Percentiles rank a stretch among this genome's conserved stretches.
Evolutionary conservation across 169 alveolate genomes (phyloP).

Genomic region (Plasmodium sp.): DNA sequence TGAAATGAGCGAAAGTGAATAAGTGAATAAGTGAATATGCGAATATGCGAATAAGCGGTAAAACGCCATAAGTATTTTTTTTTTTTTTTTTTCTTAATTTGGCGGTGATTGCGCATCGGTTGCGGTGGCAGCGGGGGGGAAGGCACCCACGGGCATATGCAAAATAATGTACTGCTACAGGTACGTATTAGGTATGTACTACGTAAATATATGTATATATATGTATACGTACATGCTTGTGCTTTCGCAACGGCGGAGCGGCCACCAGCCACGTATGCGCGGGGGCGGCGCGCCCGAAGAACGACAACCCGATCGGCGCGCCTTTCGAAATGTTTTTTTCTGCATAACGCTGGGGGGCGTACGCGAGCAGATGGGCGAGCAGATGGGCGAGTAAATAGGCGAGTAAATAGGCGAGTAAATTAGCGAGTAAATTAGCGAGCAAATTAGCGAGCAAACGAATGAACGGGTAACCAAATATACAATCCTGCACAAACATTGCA

Average conservation of each 20-base stretch:
- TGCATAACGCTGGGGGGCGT: neutral
- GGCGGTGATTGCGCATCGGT: neutral
- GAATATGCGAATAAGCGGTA: neutral
- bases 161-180: neutral
- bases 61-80: neutral
- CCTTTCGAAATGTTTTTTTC: neutral
- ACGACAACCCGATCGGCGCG: neutral
- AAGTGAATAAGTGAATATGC: too few species aligned
- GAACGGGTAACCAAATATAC: neutral
- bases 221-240: too few species aligned
- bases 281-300: neutral
- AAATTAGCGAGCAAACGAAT: neutral
- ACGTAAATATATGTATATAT: neutral
- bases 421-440: too few species aligned
- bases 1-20: neutral
- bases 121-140: neutral
- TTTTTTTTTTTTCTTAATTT: neutral
- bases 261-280: neutral
- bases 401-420: too few species aligned
- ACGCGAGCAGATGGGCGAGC: too few species aligned
- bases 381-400: neutral
- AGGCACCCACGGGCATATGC: neutral
- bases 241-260: neutral
- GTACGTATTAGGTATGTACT: neutral
- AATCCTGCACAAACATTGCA: neutral